phyloP scores from a whole-genome alignment of 163 green algal species.

The Scenedesmus sp. region DNA sequence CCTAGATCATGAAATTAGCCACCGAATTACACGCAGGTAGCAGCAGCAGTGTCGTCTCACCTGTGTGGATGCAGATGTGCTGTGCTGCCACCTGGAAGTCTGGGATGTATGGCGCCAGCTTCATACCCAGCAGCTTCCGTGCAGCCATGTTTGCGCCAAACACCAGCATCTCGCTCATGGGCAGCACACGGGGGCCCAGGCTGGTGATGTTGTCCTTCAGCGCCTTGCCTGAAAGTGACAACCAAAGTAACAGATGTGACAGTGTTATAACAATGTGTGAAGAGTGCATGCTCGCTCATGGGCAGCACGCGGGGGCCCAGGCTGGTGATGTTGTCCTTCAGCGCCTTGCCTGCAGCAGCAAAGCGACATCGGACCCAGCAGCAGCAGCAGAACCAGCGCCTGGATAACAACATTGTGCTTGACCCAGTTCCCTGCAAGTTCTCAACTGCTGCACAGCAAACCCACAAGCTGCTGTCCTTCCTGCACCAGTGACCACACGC shows the following conservation, averaged over 20 bases:
- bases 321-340: constrained; percentile 88
- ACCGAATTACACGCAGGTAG: not conserved
- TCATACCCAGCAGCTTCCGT: constrained; percentile 70
- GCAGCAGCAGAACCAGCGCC: not conserved
- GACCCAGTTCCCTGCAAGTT: no score
- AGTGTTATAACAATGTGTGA: not conserved
- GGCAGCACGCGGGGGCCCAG: not conserved
- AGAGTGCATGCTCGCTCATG: not conserved
- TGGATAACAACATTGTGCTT: not conserved
- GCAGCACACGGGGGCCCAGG: constrained; percentile 89
- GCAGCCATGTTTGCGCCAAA: constrained; percentile 88
- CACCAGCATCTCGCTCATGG: constrained; percentile 86
- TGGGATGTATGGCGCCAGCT: constrained; percentile 90
- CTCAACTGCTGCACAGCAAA: not conserved
- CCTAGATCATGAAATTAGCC: not conserved
- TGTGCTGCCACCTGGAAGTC: constrained; percentile 97
- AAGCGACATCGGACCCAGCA: not conserved
- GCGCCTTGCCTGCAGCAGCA: not conserved
- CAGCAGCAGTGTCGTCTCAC: constrained; percentile 13
- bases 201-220: constrained; percentile 91
- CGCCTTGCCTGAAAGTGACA: constrained; percentile 54
- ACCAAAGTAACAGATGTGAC: not conserved
- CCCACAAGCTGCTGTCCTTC: not conserved
- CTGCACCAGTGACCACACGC: constrained; percentile 16
- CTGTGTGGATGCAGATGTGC: constrained; percentile 99